phyloP scores from a whole-genome alignment of 192 early-diverging fungal species.

The Backusella psychrophila region DNA sequence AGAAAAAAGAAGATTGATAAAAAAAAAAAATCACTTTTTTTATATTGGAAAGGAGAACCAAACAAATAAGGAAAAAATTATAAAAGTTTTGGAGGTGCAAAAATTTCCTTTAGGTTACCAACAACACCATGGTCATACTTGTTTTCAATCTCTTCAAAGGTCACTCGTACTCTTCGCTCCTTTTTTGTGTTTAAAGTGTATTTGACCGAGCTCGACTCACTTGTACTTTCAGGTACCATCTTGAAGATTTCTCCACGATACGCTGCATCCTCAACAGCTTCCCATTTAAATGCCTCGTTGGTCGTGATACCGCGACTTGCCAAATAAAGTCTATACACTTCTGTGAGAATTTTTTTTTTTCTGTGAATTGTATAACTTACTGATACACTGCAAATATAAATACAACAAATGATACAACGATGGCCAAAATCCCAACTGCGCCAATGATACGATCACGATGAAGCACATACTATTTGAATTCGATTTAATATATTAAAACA shows the following conservation, averaged over 20 bases:
- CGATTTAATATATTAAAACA: not conserved
- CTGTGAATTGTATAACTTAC: constrained; percentile 17
- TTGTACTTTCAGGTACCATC: not conserved
- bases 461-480: constrained; percentile 39
- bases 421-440: constrained; percentile 47
- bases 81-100: constrained; percentile 29
- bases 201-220: not conserved
- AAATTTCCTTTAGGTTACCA: constrained; percentile 27
- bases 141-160: constrained; percentile 35
- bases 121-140: constrained; percentile 37
- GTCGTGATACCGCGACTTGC: constrained; percentile 45
- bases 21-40: not conserved
- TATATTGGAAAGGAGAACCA: not conserved
- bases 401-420: constrained; percentile 44
- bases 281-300: constrained; percentile 59
- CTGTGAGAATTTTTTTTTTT: not conserved
- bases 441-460: constrained; percentile 49
- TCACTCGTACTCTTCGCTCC: constrained; percentile 10
- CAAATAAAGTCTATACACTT: constrained; percentile 35
- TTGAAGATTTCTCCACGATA: constrained; percentile 38
- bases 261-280: constrained; percentile 48
- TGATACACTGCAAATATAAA: constrained; percentile 49
- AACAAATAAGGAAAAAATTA: constrained; percentile 5
- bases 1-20: not conserved
- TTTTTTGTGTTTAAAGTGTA: not conserved